These are phyloP conservation scores for Canariomyces notabilis DNA, from an alignment of 2,329 filamentous ascomycete species.

Conservation along the genomic window DNA sequence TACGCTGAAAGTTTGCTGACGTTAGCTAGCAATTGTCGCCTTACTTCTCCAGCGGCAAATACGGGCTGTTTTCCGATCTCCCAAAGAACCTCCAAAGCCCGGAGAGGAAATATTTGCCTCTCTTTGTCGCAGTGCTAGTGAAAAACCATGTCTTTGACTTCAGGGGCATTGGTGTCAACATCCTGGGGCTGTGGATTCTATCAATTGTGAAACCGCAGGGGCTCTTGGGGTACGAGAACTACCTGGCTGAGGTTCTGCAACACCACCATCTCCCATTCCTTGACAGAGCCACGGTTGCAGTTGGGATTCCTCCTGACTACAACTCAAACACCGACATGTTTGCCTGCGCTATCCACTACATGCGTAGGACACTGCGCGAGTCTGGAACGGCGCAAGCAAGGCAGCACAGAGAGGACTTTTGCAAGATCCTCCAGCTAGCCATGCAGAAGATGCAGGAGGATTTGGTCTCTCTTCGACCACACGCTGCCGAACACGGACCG, in stretches of 20 bases:
- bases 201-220: slow-evolving; percentile 46
- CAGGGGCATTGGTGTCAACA: slow-evolving; percentile 39
- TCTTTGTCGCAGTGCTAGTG: slow-evolving; percentile 49
- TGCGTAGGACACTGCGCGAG: slow-evolving; percentile 45
- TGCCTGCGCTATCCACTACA: slow-evolving; percentile 42
- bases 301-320: slow-evolving; percentile 42
- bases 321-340: slow-evolving; percentile 45
- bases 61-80: slow-evolving; percentile 44
- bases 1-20: slow-evolving; percentile 19
- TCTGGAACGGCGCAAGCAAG: slow-evolving; percentile 34
- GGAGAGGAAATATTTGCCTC: slow-evolving; percentile 42
- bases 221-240: slow-evolving; percentile 44
- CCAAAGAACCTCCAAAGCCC: slow-evolving; percentile 36
- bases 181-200: slow-evolving; percentile 49
- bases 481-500: slow-evolving; percentile 37
- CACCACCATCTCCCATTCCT: slow-evolving; percentile 40
- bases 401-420: slow-evolving; percentile 37
- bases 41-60: slow-evolving; percentile 44
- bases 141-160: slow-evolving; percentile 44
- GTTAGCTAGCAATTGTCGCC: slow-evolving; percentile 35
- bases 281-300: slow-evolving; percentile 34
- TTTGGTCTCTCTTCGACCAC: slow-evolving; percentile 36
- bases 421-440: slow-evolving; percentile 38
- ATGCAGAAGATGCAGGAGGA: slow-evolving; percentile 54
- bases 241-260: slow-evolving; percentile 44